Evolutionary conservation across 2,329 filamentous ascomycete genomes (phyloP).

Genomic region (Clonostachys byssicola): DNA sequence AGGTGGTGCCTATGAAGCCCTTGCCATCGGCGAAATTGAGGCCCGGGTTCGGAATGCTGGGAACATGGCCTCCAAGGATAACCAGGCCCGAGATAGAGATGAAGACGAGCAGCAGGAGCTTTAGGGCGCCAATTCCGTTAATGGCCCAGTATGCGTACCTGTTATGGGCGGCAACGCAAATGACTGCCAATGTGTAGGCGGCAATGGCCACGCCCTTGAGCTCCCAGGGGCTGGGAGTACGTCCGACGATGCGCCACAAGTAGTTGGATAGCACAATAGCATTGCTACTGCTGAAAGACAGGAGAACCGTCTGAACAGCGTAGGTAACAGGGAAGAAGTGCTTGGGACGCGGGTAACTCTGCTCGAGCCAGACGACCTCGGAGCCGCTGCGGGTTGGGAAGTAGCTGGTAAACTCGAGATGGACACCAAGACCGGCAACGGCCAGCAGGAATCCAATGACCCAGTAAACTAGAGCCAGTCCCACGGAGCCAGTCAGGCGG

Average conservation of each 20-base stretch:
- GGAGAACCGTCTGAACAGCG: slow-evolving; percentile 56
- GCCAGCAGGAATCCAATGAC: slow-evolving; percentile 56
- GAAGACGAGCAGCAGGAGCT: slow-evolving; percentile 60
- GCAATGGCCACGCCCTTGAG: slow-evolving; percentile 53
- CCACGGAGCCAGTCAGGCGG: slow-evolving; percentile 61
- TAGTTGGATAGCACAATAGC: slow-evolving; percentile 68
- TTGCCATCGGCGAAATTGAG: slow-evolving; percentile 63
- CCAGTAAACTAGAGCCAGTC: slow-evolving; percentile 60
- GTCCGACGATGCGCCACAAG: slow-evolving; percentile 50
- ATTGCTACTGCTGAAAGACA: slow-evolving; percentile 67
- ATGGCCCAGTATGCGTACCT: slow-evolving; percentile 51
- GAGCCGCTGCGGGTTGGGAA: slow-evolving; percentile 65
- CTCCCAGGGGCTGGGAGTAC: slow-evolving; percentile 42
- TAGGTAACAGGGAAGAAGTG: slow-evolving; percentile 62
- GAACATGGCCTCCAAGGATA: slow-evolving; percentile 47
- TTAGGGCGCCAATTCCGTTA: slow-evolving; percentile 58
- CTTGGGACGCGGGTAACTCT: slow-evolving; percentile 58
- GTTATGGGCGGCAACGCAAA: slow-evolving; percentile 54
- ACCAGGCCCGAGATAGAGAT: slow-evolving; percentile 56
- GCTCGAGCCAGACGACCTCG: slow-evolving; percentile 68
- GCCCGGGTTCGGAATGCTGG: slow-evolving; percentile 40
- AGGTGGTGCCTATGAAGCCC: slow-evolving; percentile 59
- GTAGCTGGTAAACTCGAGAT: slow-evolving; percentile 67
- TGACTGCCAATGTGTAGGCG: slow-evolving; percentile 54
- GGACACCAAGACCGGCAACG: slow-evolving; percentile 55